Conservation (phyloP, 441 rosid species). For the Aquilaria agallochum region DNA sequence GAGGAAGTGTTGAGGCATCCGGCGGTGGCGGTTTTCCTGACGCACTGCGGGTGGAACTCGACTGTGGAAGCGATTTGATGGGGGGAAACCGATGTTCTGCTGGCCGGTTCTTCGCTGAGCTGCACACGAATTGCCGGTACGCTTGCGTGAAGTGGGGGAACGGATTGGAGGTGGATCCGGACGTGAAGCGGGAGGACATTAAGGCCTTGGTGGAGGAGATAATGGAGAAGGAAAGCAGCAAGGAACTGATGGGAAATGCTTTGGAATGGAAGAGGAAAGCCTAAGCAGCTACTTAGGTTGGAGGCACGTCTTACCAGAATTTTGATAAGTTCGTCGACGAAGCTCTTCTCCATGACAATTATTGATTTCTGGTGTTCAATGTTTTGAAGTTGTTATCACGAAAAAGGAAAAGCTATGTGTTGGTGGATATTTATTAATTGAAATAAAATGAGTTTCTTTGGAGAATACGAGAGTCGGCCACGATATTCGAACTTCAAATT, state of each 20-base stretch:
- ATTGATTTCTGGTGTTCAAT: too few species aligned
- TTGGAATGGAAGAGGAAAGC: conserved; percentile 20
- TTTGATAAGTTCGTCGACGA: conserved; percentile 15
- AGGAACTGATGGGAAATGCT: conserved; percentile 11
- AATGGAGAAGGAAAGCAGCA: conserved; percentile 20
- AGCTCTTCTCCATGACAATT: conserved; percentile 4
- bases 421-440: too few species aligned
- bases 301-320: conserved; percentile 15
- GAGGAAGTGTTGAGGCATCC: conserved; percentile 21
- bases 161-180: conserved; percentile 20
- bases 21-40: conserved; percentile 17
- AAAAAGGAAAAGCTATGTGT: too few species aligned
- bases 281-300: conserved; percentile 2
- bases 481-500: too few species aligned
- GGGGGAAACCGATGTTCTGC: conserved; percentile 18
- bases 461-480: too few species aligned
- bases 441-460: too few species aligned
- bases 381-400: too few species aligned
- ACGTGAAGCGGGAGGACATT: conserved; percentile 15
- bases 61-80: conserved; percentile 15
- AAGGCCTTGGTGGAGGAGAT: conserved; percentile 22
- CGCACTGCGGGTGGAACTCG: conserved; percentile 22
- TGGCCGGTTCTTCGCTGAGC: conserved; percentile 24
- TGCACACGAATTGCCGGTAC: conserved; percentile 18
- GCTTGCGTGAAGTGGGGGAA: conserved; percentile 17